A percentile compares a stretch with the other conserved stretches of the same genome.
These are phyloP conservation scores for Schizosaccharomyces pombe DNA, from an alignment of 805 yeast species.

Conservation along the genomic window DNA sequence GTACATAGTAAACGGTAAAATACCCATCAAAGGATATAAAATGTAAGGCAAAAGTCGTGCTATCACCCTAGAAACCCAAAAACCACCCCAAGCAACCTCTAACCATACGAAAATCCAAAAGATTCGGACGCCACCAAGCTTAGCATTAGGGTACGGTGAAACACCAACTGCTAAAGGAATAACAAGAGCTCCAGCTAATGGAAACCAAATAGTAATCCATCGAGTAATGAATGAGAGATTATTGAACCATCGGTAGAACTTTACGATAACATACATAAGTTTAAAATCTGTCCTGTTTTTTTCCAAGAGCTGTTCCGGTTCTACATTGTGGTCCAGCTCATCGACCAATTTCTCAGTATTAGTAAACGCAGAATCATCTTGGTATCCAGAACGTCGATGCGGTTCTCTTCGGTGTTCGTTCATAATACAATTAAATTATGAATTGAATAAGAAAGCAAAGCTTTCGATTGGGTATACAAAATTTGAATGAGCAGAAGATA, in stretches of 20 bases:
- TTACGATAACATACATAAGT: slow-evolving; percentile 1
- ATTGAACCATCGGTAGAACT: slow-evolving; percentile 5
- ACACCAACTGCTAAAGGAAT: slow-evolving; percentile 19
- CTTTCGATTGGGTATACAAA: too few relatives aligned
- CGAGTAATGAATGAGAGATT: slow-evolving; percentile 14
- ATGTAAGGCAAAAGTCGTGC: slow-evolving; percentile 17
- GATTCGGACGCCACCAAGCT: slow-evolving; percentile 16
- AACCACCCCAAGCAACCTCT: slow-evolving; percentile 19
- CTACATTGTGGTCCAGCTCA: too few relatives aligned
- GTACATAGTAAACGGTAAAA: slow-evolving; percentile 15
- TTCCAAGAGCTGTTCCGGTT: neutral
- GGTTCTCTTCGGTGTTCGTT: too few relatives aligned
- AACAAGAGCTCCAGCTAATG: slow-evolving; percentile 17
- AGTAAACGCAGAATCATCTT: too few relatives aligned
- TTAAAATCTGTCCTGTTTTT: neutral
- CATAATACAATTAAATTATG: too few relatives aligned
- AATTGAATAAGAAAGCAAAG: too few relatives aligned
- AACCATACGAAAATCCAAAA: slow-evolving; percentile 21
- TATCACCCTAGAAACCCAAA: slow-evolving; percentile 15
- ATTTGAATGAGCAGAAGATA: too few relatives aligned
- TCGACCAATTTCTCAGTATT: too few relatives aligned
- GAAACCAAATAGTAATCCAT: slow-evolving; percentile 17
- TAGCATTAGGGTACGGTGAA: slow-evolving; percentile 15
- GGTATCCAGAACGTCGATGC: too few relatives aligned
- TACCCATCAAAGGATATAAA: slow-evolving; percentile 13